Evolutionary conservation across 768 basidiomycete genomes (phyloP).

Genomic region (Suillus lakei): DNA sequence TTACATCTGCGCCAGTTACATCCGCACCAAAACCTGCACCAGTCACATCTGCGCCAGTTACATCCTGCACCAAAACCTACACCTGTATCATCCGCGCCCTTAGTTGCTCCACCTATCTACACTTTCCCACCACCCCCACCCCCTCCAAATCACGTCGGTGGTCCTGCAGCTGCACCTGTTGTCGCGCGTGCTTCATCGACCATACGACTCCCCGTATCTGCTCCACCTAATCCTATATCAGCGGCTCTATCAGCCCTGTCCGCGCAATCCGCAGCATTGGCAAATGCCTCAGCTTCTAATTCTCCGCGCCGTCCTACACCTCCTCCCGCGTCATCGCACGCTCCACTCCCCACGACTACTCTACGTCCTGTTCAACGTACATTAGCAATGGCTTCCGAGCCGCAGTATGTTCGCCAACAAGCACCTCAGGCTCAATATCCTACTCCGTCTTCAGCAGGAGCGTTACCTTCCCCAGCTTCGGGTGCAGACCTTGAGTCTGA

Average conservation of each 20-base stretch:
- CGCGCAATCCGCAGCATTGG: not conserved
- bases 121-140: conserved; percentile 5
- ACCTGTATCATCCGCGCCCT: not conserved
- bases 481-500: not conserved
- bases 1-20: not conserved
- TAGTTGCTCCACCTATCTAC: not conserved
- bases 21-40: not conserved
- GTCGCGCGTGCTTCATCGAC: not conserved
- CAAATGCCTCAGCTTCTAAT: not conserved
- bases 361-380: not conserved
- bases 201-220: not conserved
- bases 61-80: not conserved
- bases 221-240: not conserved
- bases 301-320: not conserved
- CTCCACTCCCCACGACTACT: not conserved
- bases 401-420: not conserved
- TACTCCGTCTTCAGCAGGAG: not conserved
- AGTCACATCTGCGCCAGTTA: not conserved
- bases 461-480: not conserved
- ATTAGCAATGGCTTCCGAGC: not conserved
- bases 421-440: not conserved
- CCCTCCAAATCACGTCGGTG: not conserved
- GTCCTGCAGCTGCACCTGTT: not conserved
- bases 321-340: not conserved
- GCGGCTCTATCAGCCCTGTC: not conserved